phyloP scores from a whole-genome alignment of 2,329 filamentous ascomycete species.

The Neonectria magnoliae region DNA sequence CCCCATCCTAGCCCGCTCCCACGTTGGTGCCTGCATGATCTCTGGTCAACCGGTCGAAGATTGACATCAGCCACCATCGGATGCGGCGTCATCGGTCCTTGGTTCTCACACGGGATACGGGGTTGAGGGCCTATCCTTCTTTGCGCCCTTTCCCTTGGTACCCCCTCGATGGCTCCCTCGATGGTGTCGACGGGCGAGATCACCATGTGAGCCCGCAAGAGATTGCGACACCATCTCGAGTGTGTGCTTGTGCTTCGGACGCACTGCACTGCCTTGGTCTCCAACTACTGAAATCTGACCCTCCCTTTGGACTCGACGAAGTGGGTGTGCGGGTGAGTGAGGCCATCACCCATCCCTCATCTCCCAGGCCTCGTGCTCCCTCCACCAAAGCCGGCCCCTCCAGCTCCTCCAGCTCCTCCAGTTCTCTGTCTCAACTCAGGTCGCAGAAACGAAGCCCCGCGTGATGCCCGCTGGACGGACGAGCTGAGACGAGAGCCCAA shows the following conservation, averaged over 20 bases:
- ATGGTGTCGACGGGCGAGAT: constrained; percentile 11
- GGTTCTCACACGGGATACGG: constrained; percentile 13
- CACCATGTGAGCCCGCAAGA: constrained; percentile 6
- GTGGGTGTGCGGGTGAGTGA: constrained; percentile 17
- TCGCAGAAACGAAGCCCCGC: constrained; percentile 11
- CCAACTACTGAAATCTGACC: constrained; percentile 4
- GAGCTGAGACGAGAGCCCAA: neutral
- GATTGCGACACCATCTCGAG: constrained; percentile 17
- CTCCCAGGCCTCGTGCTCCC: constrained; percentile 10
- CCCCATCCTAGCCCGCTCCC: constrained; percentile 22
- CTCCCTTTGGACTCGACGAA: constrained; percentile 9
- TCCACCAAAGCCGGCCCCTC: constrained; percentile 1
- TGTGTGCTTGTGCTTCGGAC: neutral
- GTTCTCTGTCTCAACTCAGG: constrained; percentile 8
- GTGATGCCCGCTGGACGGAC: constrained; percentile 1
- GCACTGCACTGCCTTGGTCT: neutral
- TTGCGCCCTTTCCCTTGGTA: neutral
- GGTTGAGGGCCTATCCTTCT: constrained; percentile 9
- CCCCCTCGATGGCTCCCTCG: constrained; percentile 11
- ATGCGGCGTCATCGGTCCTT: constrained; percentile 18
- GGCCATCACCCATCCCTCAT: constrained; percentile 10
- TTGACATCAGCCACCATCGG: constrained; percentile 22
- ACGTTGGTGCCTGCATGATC: constrained; percentile 36
- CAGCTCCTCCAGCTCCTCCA: constrained; percentile 7
- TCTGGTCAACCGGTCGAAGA: constrained; percentile 10